A percentile compares a stretch with the other conserved stretches of the same genome.
Conservation (phyloP, 768 basidiomycete genomes). For the Lentinus brumalis region DNA sequence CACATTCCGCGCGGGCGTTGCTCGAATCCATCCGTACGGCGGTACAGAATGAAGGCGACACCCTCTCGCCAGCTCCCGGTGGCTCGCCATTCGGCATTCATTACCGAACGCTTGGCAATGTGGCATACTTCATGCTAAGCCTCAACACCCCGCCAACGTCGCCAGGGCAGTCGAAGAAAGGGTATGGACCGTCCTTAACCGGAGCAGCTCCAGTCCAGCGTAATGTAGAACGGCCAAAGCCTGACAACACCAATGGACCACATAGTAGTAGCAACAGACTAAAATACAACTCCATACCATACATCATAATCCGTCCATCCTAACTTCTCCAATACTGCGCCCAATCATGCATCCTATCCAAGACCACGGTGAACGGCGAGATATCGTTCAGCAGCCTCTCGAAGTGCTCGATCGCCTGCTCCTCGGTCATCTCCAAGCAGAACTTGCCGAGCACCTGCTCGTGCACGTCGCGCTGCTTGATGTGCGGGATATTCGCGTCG, state of each 20-base stretch:
- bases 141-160: constrained; percentile 63
- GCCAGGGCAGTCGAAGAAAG: constrained; percentile 64
- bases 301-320: neutral
- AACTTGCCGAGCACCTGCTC: constrained; percentile 97
- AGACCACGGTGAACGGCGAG: constrained; percentile 87
- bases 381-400: constrained; percentile 93
- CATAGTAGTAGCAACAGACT: neutral
- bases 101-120: constrained; percentile 85
- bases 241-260: neutral
- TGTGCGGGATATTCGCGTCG: constrained; percentile 96
- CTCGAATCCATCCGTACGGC: constrained; percentile 53
- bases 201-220: neutral
- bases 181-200: constrained; percentile 34
- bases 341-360: constrained; percentile 91
- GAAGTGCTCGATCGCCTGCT: constrained; percentile 97
- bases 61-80: constrained; percentile 47
- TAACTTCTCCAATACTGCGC: constrained; percentile 88
- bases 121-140: constrained; percentile 92
- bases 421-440: constrained; percentile 89
- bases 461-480: constrained; percentile 87
- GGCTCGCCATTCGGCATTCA: constrained; percentile 71
- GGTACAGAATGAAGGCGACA: constrained; percentile 17
- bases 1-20: constrained; percentile 63
- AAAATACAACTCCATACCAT: neutral
- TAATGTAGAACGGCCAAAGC: neutral